These are phyloP conservation scores for Cytospora chrysosperma DNA, from an alignment of 2,329 filamentous ascomycete genomes.

Conservation along the genomic window DNA sequence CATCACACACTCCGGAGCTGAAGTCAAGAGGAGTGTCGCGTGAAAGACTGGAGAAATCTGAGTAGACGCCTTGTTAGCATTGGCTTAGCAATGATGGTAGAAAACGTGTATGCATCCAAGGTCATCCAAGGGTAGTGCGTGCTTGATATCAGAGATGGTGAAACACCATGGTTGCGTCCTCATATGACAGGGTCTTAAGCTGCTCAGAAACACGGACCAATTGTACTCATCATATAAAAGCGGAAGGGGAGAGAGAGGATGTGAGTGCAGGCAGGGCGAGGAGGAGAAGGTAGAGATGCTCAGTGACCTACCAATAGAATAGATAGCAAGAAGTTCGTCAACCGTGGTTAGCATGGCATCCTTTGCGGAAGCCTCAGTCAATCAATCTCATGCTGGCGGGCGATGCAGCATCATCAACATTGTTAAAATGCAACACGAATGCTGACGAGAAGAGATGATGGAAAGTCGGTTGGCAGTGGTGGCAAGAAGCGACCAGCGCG, in stretches of 20 bases:
- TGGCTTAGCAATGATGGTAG: neutral
- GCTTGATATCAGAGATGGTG: conserved; percentile 34
- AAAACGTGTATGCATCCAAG: neutral
- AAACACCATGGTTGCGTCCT: conserved; percentile 38
- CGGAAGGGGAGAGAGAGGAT: neutral
- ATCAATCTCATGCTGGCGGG: neutral
- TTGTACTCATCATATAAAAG: conserved; percentile 63
- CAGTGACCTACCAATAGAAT: neutral
- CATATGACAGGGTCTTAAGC: conserved; percentile 69
- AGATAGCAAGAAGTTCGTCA: too few relatives aligned
- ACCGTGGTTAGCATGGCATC: neutral
- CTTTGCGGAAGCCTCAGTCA: too few relatives aligned
- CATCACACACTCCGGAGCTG: neutral
- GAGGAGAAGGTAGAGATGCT: neutral
- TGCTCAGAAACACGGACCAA: conserved; percentile 84
- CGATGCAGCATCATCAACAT: neutral
- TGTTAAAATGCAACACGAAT: neutral
- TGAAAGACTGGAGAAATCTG: neutral
- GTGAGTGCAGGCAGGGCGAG: neutral
- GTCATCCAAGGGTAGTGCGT: neutral
- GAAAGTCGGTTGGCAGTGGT: neutral
- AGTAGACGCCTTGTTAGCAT: neutral
- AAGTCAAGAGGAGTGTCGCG: neutral
- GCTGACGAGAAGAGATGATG: neutral
- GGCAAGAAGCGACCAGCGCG: neutral